Base-by-base conservation (phyloP, 2,329 filamentous ascomycete species). In the Colletotrichum navitas region DNA sequence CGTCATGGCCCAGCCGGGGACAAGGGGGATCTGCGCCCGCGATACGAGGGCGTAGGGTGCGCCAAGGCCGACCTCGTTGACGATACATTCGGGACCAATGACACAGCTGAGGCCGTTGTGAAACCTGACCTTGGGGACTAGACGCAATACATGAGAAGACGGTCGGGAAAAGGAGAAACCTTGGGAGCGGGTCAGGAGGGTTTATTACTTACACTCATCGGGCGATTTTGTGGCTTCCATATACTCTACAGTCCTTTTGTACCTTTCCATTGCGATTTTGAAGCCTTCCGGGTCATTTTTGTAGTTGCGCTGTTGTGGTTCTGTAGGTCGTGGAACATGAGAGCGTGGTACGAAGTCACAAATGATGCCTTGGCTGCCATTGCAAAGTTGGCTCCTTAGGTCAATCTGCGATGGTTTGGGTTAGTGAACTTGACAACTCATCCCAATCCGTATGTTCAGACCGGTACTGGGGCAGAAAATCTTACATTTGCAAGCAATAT, bases 1-100 rank as follows among this genome's bases (percentile, higher is more conserved):
- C 0, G 86, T 91, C 75, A 91, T 85, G 0, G 90, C 90, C 87
- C 89, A 92, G 0, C 86, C 90, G 0, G 89, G 82, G 1, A 84
- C 79, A 0, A 92, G 81, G 0, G 90, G 90, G 7, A 92, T 84
- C 75, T 92, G 90, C 0, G 89, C 89, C n/a, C 90, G 82, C 1
- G 82, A 81, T 0, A 91, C 76, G 1, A 86, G 74, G 45, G 82
- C 85, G 73, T 85, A 86, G 0, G 87, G 86, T 61, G 76, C 26
- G 2, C 80, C 76, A 51, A 84, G 79, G 2, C 87, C 87, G 0
- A 87, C 73, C 63, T 86, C 80, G 24, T 80, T 83, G 36, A 87
- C 78, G 12, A 83, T 81, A 75, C 87, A 90, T 16, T 86, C 82
- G 0, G 89, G 83, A 45, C 82, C 85, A 34, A 91, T 87, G 0